Conservation (phyloP, 345 rosid genomes). For the Eucalyptus curtisii region DNA sequence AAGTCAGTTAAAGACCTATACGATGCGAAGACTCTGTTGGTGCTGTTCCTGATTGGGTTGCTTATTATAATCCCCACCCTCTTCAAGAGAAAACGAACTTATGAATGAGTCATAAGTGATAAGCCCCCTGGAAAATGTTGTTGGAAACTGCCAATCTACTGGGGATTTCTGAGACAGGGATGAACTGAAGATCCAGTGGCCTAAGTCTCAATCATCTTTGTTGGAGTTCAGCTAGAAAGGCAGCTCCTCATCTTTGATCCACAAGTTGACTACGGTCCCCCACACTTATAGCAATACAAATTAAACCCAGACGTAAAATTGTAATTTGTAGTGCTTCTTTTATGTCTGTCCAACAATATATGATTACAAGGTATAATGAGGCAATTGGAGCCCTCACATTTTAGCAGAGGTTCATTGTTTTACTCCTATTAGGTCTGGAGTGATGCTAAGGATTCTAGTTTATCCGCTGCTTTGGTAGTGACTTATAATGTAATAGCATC, state of each 20-base stretch:
- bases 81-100: constrained; percentile 27
- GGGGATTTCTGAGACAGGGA: background rate
- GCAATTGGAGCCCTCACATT: background rate
- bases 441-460: background rate
- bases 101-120: constrained; percentile 8
- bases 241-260: background rate
- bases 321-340: background rate
- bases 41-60: constrained; percentile 2
- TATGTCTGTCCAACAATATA: background rate
- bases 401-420: background rate
- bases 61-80: constrained; percentile 26
- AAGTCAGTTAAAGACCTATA: constrained; percentile 38
- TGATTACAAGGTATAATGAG: background rate
- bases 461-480: background rate
- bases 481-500: background rate
- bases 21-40: constrained; percentile 22
- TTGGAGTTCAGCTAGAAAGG: background rate
- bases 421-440: background rate
- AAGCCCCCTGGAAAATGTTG: background rate
- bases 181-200: background rate
- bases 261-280: background rate
- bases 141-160: background rate
- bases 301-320: background rate
- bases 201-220: background rate
- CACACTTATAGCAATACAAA: background rate